phyloP scores from a whole-genome alignment of 2,329 filamentous ascomycete genomes.

The Davidsoniella virescens region DNA sequence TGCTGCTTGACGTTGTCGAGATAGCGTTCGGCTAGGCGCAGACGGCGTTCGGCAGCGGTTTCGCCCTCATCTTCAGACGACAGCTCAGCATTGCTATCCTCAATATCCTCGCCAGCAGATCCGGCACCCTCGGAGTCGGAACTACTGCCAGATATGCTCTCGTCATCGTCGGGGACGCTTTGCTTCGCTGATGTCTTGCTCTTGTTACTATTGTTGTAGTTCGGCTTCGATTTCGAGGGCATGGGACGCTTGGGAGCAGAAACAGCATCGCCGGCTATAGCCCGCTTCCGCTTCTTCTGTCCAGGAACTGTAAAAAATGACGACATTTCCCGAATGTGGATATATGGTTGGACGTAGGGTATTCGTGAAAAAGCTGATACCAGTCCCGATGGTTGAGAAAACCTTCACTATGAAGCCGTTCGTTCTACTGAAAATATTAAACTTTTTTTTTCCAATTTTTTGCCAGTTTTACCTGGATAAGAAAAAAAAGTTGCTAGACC shows the following conservation, averaged over 20 bases:
- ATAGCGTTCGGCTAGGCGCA: conserved; percentile 82
- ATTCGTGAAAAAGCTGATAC: background rate
- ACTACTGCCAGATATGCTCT: conserved; percentile 79
- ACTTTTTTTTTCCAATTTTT: conserved; percentile 14
- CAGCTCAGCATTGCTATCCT: conserved; percentile 22
- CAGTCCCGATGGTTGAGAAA: background rate
- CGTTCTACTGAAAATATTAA: background rate
- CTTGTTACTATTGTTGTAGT: background rate
- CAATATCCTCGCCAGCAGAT: conserved; percentile 28
- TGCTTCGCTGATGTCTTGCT: conserved; percentile 3
- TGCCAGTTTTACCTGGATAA: conserved; percentile 8
- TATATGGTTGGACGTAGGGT: background rate
- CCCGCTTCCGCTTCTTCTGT: conserved; percentile 79
- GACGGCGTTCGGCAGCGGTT: conserved; percentile 73
- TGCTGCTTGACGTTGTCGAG: conserved; percentile 78
- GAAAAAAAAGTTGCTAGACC: conserved; percentile 12
- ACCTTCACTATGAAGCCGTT: background rate
- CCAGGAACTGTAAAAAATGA: conserved; percentile 89
- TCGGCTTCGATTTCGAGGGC: conserved; percentile 7
- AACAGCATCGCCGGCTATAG: conserved; percentile 29
- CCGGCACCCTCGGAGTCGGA: conserved; percentile 45
- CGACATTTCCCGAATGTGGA: conserved; percentile 43
- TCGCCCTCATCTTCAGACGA: conserved; percentile 65
- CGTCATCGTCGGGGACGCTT: conserved; percentile 30
- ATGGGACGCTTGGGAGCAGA: conserved; percentile 10